Base-by-base conservation (phyloP, 1,139 yeast species). In the Geotrichum reessii region DNA sequence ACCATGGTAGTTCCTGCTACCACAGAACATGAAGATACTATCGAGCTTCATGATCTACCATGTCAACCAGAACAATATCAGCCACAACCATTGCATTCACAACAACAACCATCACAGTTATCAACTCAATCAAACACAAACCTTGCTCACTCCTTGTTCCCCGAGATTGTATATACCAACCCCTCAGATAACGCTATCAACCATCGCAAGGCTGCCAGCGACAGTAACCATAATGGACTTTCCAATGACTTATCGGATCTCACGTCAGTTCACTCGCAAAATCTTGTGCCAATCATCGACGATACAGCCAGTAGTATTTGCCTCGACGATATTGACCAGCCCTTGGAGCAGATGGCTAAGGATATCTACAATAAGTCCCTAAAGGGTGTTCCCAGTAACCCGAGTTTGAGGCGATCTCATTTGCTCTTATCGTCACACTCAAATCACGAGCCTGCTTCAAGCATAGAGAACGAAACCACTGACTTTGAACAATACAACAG, bases 401-500 rank as follows among this genome's bases (percentile, higher is more conserved):
- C 27, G 21, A 11, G 48, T 25, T 47, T 44, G 27, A 37, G n/a
- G 21, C 19, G 44, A 37, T 37, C 44, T 5, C 44, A 37, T n/a
- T 17, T 37, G 17, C n/a, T 25, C 7, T 44, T 19, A n/a, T 27
- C 28, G 19, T 21, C 22, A 11, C 37, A 22, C 17, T 14, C 33
- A 6, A 33, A 22, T 11, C 33, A 21, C 22, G 28, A 47, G 17
- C 42, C 56, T 14, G 27, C 19, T n/a, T 17, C 27, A 37, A 52
- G 31, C 37, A 21, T 19, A 19, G 49, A 14, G 37, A 47, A 46
- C 47, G 49, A 49, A 22, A 63, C 63, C 1, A 65, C 70, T 2
- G 81, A 78, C 53, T 78, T 76, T 62, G 76, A 74, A 25, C 67
- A 65, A 25, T 78, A 76, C 61, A 73, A 73, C 50, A 69, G 65